A percentile compares a stretch with the other conserved stretches of the same genome.
These are phyloP conservation scores for Fragilaria crotonensis DNA, from an alignment of 108 stramenopile species.

Conservation along the genomic window DNA sequence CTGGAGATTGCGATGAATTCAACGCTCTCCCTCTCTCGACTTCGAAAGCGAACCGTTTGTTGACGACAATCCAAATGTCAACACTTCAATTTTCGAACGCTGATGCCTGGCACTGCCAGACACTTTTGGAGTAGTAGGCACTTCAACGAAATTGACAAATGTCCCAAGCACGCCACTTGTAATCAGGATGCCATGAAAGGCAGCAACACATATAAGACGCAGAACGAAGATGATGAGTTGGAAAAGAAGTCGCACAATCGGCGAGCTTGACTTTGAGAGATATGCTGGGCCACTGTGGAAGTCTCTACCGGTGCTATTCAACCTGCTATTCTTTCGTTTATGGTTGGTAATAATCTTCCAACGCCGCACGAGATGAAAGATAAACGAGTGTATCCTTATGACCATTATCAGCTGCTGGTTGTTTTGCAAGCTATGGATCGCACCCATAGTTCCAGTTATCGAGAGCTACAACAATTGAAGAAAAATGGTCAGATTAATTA, in stretches of 20 bases:
- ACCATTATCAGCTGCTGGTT: conserved; percentile 65
- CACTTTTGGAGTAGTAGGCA: background rate
- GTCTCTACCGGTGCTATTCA: conserved; percentile 85
- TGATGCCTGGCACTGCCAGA: background rate
- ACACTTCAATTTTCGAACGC: background rate
- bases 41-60: conserved; percentile 8
- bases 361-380: conserved; percentile 71
- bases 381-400: conserved; percentile 57
- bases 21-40: conserved; percentile 31
- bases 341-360: conserved; percentile 91
- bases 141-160: too few species aligned
- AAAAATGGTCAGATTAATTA: conserved; percentile 85
- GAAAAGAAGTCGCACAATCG: conserved; percentile 92
- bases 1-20: conserved; percentile 28
- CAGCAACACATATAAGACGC: conserved; percentile 90
- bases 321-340: conserved; percentile 94
- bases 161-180: too few species aligned
- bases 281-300: conserved; percentile 94
- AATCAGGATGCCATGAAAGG: too few species aligned
- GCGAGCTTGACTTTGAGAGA: conserved; percentile 76
- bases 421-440: conserved; percentile 68
- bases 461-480: conserved; percentile 72
- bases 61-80: background rate
- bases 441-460: conserved; percentile 59
- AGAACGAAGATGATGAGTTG: conserved; percentile 87